Base-by-base conservation (phyloP, 2,329 filamentous ascomycete species). In the Fusarium caatingaense region DNA sequence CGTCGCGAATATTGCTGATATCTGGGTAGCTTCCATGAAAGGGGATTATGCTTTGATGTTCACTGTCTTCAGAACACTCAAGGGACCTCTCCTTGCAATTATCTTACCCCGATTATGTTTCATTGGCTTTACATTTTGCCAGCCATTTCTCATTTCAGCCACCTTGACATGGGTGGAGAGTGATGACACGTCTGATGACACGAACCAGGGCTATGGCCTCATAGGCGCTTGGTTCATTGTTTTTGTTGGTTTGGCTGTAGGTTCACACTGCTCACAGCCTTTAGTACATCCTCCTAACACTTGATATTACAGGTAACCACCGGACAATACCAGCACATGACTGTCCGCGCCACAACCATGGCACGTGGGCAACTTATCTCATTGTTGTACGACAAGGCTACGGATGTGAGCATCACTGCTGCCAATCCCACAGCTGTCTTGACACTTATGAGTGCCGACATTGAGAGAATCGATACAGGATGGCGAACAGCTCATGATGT, bases 371-470 rank as follows among this genome's bases (percentile, higher is more conserved):
- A 72, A 18, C 71, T 81, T 3, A 64, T 76, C 6, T 69, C 76
- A 0, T 63, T 80, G 2, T 15, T 74, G 4, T 77, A 77, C 32
- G 56, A 69, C 42, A 75, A 78, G 44, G 75, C 74, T 13, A 74
- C 72, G 2, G 60, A 71, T 15, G 62, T 80, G 18, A 72, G 68
- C 5, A 69, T 79, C 9, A 71, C 74, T 2, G 67, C 75, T 2
- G 73, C 77, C 11, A 79, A 80, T 23, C 77, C 81, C 1, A 76
- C 79, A 0, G 78, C 79, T 0, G 76, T 81, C 0, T 67, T 84
- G 47, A 84, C 83, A 6, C 71, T 85, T 8, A 84, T 85, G 80
- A 82, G 78, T 41, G 76, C 81, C 5, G 83, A 86, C 41, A 77
- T 84, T 18, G 82, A 83, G 55, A 77, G 79, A 1, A 80, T 84